Evolutionary conservation across 139 green algal genomes (phyloP), one percentile per base, ranked within the genome.

Genomic region (Coelastrella sp.): DNA sequence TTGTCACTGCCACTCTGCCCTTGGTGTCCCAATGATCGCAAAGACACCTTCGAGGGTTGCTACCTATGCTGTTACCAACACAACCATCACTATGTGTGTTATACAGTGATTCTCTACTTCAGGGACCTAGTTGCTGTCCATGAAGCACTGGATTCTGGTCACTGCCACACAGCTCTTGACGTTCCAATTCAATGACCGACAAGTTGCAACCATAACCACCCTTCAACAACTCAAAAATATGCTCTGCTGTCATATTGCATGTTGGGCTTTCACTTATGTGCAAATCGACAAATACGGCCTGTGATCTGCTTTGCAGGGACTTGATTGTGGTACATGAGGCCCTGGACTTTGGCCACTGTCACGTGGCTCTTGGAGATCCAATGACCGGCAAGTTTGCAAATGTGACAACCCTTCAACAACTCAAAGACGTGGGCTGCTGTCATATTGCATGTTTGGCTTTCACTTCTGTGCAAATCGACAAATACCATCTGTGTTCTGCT

Each of bases 271-370:
- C 14, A 8, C 71, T 22, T 47, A 77, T 7, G 61, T 68, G 61
- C 61, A n/a, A n/a, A 10, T 10, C 10, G 10, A 10, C 61, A 68
- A 10, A 7, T 68, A 68, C 61, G 7, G 61, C 7, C 61, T 10
- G 7, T 68, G 61, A 68, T 68, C 47, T 66, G 54, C 54, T 7
- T 57, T 83, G 83, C 83, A 88, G 83, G 22, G 96, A 99, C 85
- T 90, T 99, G 13, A 86, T 99, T 0, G 92, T 99, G 19, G 88
- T 99, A 19, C 98, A 99, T 89, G 97, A 99, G n/a, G 94, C 96
- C 4, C 96, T 99, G 11, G 93, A 94, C 89, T 99, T 99, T 92
- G 98, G 98, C 7, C 89, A 97, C 66, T 99, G 98, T 93, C 96
- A 99, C 95, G 94, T 99, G 78, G 97, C 94, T 2, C 94, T 99